Percentiles rank a stretch among this genome's conserved stretches.
These are phyloP conservation scores for Yamadazyma sp. DNA, from an alignment of 1,139 yeast species.

Conservation along the genomic window DNA sequence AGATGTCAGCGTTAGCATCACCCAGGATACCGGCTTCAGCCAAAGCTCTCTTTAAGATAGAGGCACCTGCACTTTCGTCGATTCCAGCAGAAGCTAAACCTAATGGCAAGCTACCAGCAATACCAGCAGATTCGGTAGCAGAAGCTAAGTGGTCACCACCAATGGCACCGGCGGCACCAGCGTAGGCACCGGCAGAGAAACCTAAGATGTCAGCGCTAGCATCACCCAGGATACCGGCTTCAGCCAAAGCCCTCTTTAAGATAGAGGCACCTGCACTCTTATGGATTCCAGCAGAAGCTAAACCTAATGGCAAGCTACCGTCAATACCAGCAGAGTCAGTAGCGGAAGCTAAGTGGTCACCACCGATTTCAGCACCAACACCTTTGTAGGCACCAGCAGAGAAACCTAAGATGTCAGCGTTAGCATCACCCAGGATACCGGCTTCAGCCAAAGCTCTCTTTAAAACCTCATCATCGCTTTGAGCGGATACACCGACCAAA, in stretches of 20 bases:
- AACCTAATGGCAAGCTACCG: slow-evolving; percentile 13
- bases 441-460: slow-evolving; percentile 18
- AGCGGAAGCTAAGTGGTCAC: slow-evolving; percentile 16
- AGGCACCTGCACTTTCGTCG: slow-evolving; percentile 7
- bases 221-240: slow-evolving; percentile 13
- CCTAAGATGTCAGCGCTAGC: slow-evolving; percentile 13
- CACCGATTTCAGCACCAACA: slow-evolving; percentile 10
- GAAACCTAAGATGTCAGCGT: slow-evolving; percentile 12
- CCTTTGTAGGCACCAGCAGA: slow-evolving; percentile 13
- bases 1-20: slow-evolving; percentile 8
- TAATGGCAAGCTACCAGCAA: slow-evolving; percentile 11
- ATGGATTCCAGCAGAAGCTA: slow-evolving; percentile 12
- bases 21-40: slow-evolving; percentile 13
- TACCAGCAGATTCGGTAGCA: slow-evolving; percentile 9
- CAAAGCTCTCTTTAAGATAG: slow-evolving; percentile 13
- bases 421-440: slow-evolving; percentile 15
- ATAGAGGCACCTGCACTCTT: slow-evolving; percentile 13
- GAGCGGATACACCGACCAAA: slow-evolving; percentile 16
- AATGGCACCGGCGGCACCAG: slow-evolving; percentile 6
- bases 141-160: slow-evolving; percentile 13
- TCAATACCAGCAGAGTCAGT: slow-evolving; percentile 13
- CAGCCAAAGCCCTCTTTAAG: slow-evolving; percentile 15
- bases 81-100: slow-evolving; percentile 8
- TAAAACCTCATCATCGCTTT: slow-evolving; percentile 8
- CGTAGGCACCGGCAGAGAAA: slow-evolving; percentile 9